Evolutionary conservation across 441 rosid genomes (phyloP).

Genomic region (Viola pubescens): DNA sequence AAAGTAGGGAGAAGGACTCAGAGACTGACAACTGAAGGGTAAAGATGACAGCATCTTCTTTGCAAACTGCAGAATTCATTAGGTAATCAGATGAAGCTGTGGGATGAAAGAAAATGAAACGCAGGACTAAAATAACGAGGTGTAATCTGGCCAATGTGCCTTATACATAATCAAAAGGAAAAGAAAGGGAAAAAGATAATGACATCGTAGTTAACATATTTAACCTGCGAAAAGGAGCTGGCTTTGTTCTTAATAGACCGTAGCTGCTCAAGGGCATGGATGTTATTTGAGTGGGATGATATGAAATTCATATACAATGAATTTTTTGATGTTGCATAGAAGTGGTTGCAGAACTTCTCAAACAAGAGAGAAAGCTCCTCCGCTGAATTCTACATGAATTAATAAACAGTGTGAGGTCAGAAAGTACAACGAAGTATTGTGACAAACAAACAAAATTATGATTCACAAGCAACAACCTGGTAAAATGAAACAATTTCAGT

Average conservation of each 20-base stretch:
- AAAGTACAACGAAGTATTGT: conserved; percentile 4
- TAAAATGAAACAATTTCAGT: conserved; percentile 90
- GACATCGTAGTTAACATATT: conserved; percentile 2
- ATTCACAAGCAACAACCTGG: conserved; percentile 43
- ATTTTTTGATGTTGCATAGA: conserved; percentile 56
- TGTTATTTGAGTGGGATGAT: conserved; percentile 78
- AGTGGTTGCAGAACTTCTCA: conserved; percentile 79
- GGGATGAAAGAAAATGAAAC: conserved; percentile 3
- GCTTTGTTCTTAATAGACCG: conserved; percentile 59
- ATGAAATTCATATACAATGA: conserved; percentile 66
- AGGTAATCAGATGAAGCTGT: conserved; percentile 12
- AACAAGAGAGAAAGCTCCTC: conserved; percentile 76
- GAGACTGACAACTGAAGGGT: conserved; percentile 84
- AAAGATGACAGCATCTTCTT: conserved; percentile 82
- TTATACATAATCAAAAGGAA: background rate
- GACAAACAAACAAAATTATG: conserved; percentile 1
- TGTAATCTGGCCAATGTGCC: background rate
- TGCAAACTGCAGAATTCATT: conserved; percentile 56
- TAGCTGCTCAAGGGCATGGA: conserved; percentile 73
- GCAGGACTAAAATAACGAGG: background rate
- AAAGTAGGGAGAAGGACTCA: conserved; percentile 91
- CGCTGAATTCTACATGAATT: conserved; percentile 63
- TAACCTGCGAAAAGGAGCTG: conserved; percentile 54
- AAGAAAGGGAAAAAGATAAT: background rate
- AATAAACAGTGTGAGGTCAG: conserved; percentile 8